Evolutionary conservation across 1,284 basidiomycete genomes (phyloP), one percentile per base, ranked within the genome.

Genomic region (Trichosporon sp.): DNA sequence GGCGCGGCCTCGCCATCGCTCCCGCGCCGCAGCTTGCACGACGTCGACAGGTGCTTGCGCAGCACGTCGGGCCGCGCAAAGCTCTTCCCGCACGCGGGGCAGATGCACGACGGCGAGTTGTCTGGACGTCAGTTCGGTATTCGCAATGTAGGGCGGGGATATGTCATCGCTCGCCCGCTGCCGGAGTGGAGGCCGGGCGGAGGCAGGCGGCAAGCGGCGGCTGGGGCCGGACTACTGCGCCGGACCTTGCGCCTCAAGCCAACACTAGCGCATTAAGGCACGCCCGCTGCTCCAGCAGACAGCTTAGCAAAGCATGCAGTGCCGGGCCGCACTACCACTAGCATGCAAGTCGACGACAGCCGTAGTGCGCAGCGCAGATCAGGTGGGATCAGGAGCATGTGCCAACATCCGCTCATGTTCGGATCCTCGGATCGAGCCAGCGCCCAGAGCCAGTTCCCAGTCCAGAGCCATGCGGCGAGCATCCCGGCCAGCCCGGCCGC

Each of bases 1-100:
- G 71, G 71, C 0, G 71, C 69, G 2, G 69, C 67, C 44, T 70
- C 71, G n/a, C 71, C 71, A 23, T 72, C 71, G 63, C 69, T 68
- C 15, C 69, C 69, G 1, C 71, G 67, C 8, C 72, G 68, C 6
- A 65, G 65, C 60, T 71, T 73, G 70, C 72, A 73, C 15, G 72
- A 71, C 2, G 72, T 73, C 21, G 66, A 70, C 18, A 73, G 70
- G 56, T 73, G 72, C 67, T 73, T 73, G 63, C 72, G 72, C 15
- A 73, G 70, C 0, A 73, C 72, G 38, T 73, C 72, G 9, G 72
- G 70, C 11, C 72, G 72, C 2, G 72, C 72, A 60, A 73, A 73
- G 18, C 70, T 68, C 51, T 73, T 73, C 13, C 72, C 72, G 63
- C 72, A 73, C 12, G 72, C 72, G 3, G 72, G 72, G 65, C 72